Percentiles rank a stretch among this genome's conserved stretches.
phyloP scores from a whole-genome alignment of 257 asterid species.

The Solanum pinnatisectum region DNA sequence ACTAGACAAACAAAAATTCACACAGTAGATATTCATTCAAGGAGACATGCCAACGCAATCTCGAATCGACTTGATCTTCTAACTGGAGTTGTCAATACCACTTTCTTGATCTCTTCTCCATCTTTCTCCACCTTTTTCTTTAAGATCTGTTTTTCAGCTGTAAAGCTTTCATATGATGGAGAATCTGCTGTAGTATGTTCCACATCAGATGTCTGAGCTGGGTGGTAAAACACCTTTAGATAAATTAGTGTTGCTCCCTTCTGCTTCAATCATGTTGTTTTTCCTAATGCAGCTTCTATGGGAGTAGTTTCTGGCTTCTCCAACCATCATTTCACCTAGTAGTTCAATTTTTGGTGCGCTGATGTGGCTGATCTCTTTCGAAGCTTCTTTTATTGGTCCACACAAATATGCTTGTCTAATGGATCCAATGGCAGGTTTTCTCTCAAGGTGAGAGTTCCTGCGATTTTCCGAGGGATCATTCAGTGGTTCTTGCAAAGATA shows the following conservation, averaged over 20 bases:
- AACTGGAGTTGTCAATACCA: conserved; percentile 34
- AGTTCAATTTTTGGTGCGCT: conserved; percentile 42
- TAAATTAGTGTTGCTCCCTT: conserved; percentile 11
- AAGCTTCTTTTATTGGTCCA: conserved; percentile 14
- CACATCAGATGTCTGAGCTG: not conserved
- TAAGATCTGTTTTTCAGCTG: conserved; percentile 24
- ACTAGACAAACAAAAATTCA: not conserved
- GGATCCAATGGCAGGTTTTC: conserved; percentile 1
- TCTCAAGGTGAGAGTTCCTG: conserved; percentile 5
- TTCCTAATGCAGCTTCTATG: not conserved
- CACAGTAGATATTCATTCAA: conserved; percentile 1
- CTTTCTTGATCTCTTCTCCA: conserved; percentile 19
- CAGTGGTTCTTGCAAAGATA: not conserved
- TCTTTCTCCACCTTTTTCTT: conserved; percentile 40
- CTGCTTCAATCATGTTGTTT: conserved; percentile 7
- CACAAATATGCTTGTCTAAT: conserved; percentile 8
- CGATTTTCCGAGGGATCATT: not conserved
- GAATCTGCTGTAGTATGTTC: conserved; percentile 8
- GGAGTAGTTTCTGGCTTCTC: conserved; percentile 13
- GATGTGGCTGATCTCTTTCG: conserved; percentile 3
- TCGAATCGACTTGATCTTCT: conserved; percentile 64
- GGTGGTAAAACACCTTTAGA: not conserved
- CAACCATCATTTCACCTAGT: conserved; percentile 49
- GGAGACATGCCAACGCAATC: conserved; percentile 39
- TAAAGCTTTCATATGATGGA: conserved; percentile 31